phyloP scores from a whole-genome alignment of 306 rosid genomes.

The Pueraria montana region DNA sequence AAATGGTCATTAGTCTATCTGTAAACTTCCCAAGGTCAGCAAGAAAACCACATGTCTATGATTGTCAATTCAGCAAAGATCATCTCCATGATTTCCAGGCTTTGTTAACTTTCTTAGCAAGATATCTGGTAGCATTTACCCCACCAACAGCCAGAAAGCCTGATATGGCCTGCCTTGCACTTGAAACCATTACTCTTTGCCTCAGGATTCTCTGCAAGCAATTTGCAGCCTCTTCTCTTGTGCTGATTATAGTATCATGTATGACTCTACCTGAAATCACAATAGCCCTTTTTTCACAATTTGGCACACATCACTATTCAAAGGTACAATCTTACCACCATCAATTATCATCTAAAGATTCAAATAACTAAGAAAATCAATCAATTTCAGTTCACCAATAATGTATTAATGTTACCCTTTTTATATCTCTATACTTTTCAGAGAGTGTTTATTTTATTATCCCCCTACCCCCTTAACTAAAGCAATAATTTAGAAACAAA shows the following conservation, averaged over 20 bases:
- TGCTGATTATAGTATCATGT: slow-evolving; percentile 53
- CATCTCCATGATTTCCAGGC: slow-evolving; percentile 86
- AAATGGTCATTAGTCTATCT: no score
- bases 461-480: neutral
- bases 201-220: slow-evolving; percentile 74
- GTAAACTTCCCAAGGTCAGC: slow-evolving; percentile 35
- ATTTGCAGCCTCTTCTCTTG: slow-evolving; percentile 80
- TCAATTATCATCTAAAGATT: slow-evolving; percentile 26
- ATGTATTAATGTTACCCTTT: neutral
- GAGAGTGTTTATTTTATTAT: neutral
- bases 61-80: slow-evolving; percentile 17
- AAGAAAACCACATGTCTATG: slow-evolving; percentile 7
- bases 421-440: neutral
- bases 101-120: slow-evolving; percentile 72
- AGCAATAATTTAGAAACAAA: slow-evolving; percentile 36
- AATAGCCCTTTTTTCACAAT: slow-evolving; percentile 30
- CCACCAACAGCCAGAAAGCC: slow-evolving; percentile 84
- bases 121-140: slow-evolving; percentile 72
- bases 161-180: slow-evolving; percentile 89
- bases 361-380: slow-evolving; percentile 12
- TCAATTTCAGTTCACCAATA: slow-evolving; percentile 27
- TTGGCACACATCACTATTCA: slow-evolving; percentile 31
- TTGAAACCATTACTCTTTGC: slow-evolving; percentile 85
- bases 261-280: slow-evolving; percentile 63
- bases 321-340: slow-evolving; percentile 9